Evolutionary conservation across 2,329 filamentous ascomycete genomes (phyloP), one percentile per base, ranked within the genome.

Genomic region (Colletotrichum cordylinicola): DNA sequence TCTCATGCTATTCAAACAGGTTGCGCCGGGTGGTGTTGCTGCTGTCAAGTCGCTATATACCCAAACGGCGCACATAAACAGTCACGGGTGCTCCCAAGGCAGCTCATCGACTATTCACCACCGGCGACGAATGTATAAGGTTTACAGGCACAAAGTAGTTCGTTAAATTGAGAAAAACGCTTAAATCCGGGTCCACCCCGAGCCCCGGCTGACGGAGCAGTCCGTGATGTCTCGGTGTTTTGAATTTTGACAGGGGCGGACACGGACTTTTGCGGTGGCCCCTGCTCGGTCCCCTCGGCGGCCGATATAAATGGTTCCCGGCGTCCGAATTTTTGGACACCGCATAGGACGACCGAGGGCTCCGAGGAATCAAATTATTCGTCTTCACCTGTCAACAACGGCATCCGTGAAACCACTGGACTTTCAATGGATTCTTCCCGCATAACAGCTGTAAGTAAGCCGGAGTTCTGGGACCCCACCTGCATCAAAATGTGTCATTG

Each of bases 211-310:
- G 8, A 35, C 48, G 66, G 66, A 58, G n/a, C 24, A 21, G 15
- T 68, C 66, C 52, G 55, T 24, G 15, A 8, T 18, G n/a, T 37
- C 13, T 21, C n/a, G 43, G 43, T 48, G 21, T n/a, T 48, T 21
- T 48, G n/a, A 29, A 27, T 21, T n/a, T 24, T 21, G 27, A 58
- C 15, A 18, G 29, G 29, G 58, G n/a, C 70, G 70, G 70, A 72
- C 9, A 72, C 52, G 62, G 70, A 72, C 52, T 56, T 72, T 72
- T 72, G 43, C 8, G 9, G 13, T 18, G 55, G 18, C 52, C 61
- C 70, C n/a, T 67, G 62, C 62, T 67, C 48, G 61, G 70, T 33
- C 61, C 43, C 70, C 70, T 67, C 61, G 61, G 61, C 24, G 61
- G 24, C 70, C 70, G 70, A 48, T 48, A 21, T 52, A 33, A 55